Conservation (phyloP, 805 yeast species). For the Kluyveromyces dobzhanskii region DNA sequence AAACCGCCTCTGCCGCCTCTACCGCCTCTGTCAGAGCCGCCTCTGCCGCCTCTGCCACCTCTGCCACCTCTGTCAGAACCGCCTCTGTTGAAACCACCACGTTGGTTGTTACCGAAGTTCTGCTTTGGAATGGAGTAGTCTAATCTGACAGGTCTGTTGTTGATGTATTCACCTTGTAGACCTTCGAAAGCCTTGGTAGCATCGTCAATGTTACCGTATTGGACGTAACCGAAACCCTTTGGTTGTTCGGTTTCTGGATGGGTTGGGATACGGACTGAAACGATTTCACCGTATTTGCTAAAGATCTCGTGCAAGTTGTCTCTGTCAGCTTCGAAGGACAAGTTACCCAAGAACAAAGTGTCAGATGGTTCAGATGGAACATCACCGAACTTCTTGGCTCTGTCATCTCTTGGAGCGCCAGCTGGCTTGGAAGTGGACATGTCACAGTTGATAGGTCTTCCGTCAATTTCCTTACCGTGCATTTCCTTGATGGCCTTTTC, state of each 20-base stretch:
- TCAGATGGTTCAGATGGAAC: constrained; percentile 87
- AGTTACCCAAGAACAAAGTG: constrained; percentile 92
- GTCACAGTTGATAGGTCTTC: constrained; percentile 92
- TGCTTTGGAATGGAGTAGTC: constrained; percentile 93
- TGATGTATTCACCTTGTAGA: constrained; percentile 80
- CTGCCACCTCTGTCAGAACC: constrained; percentile 38
- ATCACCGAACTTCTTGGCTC: constrained; percentile 90
- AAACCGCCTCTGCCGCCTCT: constrained; percentile 26
- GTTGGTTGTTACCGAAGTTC: constrained; percentile 31
- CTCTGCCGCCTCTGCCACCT: constrained; percentile 28
- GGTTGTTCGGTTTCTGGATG: constrained; percentile 98
- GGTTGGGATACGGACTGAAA: constrained; percentile 92
- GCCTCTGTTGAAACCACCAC: constrained; percentile 36
- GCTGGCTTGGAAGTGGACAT: constrained; percentile 79
- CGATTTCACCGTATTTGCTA: constrained; percentile 69
- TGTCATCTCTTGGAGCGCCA: constrained; percentile 49
- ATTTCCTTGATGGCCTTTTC: constrained; percentile 75
- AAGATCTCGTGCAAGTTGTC: constrained; percentile 69
- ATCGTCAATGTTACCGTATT: constrained; percentile 77
- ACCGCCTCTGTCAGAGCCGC: constrained; percentile 21
- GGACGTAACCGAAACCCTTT: constrained; percentile 98
- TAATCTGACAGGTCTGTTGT: constrained; percentile 88
- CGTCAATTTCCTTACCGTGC: constrained; percentile 95
- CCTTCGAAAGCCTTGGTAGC: constrained; percentile 84
- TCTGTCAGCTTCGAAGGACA: constrained; percentile 83